Evolutionary conservation across 2,329 filamentous ascomycete species (phyloP), one percentile per base, ranked within the genome.

Genomic region (Sarocladium oryzae): DNA sequence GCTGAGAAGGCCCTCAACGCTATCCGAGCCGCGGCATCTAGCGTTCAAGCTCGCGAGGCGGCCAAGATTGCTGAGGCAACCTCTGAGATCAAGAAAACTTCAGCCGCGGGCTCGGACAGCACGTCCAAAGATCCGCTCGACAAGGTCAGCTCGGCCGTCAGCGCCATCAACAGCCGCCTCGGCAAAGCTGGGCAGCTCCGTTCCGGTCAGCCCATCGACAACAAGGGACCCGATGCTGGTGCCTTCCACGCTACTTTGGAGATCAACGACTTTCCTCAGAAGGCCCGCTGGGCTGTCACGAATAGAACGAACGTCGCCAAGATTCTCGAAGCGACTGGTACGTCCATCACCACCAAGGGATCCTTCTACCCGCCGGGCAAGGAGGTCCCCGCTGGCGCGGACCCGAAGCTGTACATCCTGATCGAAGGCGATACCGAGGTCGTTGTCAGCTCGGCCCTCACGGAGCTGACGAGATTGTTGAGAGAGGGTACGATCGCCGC

Each of bases 211-310:
- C 90, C 93, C 7, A 95, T 96, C 64, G 93, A 99, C 73, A 99
- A 99, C 73, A 96, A 96, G 69, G 93, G 93, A 1, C 93, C 93
- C 1, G 93, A 99, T 67, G 93, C 93, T 2, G 93, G 93, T 49
- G 90, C 91, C 0, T 99, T 90, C 78, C 93, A 99, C 67, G 91
- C 93, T 15, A 97, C 92, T 3, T 77, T 99, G 55, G 93, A 97
- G 69, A 99, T 99, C 80, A 99, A 99, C 69, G 93, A 99, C 70
- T 97, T 97, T 69, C 93, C 93, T 30, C 93, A 99, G 67, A 97
- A 96, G 76, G 93, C 93, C 56, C 83, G 93, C 60, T 99, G 93
- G 93, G 92, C 90, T 10, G 93, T 99, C 71, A 99, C 93, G 35
- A 99, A 99, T 68, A 84, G 93, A 57, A 97, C 93, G 32, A 99